phyloP scores from a whole-genome alignment of 2,329 filamentous ascomycete genomes.

The Aspergillus felis region DNA sequence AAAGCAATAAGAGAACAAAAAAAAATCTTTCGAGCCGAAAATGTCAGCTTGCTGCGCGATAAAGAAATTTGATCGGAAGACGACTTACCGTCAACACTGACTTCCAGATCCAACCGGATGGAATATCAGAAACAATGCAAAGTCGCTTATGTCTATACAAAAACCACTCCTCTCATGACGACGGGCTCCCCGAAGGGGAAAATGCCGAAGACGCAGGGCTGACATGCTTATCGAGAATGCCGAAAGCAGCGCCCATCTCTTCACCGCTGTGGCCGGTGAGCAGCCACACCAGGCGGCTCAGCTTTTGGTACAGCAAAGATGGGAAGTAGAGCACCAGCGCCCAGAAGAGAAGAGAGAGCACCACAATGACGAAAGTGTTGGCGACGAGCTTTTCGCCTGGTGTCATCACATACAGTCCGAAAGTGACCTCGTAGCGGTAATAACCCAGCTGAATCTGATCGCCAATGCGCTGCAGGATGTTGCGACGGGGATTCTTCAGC shows the following conservation, averaged over 20 bases:
- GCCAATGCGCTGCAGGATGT: conserved; percentile 24
- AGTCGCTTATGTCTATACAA: conserved; percentile 3
- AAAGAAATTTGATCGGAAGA: background rate
- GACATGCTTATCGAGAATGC: conserved; percentile 23
- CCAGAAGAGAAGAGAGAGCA: conserved; percentile 34
- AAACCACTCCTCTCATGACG: conserved; percentile 3
- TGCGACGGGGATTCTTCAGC: conserved; percentile 16
- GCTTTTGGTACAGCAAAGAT: conserved; percentile 33
- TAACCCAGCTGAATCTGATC: conserved; percentile 40
- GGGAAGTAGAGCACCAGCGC: conserved; percentile 36
- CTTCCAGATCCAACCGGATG: conserved; percentile 5
- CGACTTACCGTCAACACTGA: conserved; percentile 4
- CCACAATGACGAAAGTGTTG: conserved; percentile 38
- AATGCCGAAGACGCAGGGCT: conserved; percentile 14
- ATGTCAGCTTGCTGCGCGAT: background rate
- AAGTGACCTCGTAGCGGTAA: conserved; percentile 47
- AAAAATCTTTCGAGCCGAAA: background rate
- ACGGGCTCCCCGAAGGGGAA: conserved; percentile 8
- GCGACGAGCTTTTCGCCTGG: conserved; percentile 41
- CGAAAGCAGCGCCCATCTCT: conserved; percentile 25
- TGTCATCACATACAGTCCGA: conserved; percentile 43
- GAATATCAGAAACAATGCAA: conserved; percentile 1
- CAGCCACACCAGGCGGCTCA: conserved; percentile 33
- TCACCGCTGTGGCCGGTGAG: conserved; percentile 34
- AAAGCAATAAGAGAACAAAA: background rate